Evolutionary conservation across 2,329 filamentous ascomycete genomes (phyloP), one percentile per base, ranked within the genome.

Genomic region (Chalaropsis ovoidea): DNA sequence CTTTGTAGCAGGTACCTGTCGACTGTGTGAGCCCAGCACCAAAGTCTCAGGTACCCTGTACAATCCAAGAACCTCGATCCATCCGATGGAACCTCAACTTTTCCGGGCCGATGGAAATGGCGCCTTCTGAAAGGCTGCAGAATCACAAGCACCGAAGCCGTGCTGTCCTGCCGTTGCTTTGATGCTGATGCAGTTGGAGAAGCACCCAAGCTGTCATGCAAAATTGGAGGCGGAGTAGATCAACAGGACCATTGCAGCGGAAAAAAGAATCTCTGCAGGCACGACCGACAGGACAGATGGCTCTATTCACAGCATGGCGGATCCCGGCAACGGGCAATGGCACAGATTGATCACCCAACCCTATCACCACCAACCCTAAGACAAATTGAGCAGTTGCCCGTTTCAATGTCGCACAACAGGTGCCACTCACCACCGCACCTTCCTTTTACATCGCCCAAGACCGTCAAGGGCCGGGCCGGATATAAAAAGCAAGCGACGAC

Each of bases 41-140:
- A 1, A 35, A 56, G 52, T 11, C 52, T 31, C 52, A 56, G 27
- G 52, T 56, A 56, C 52, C 17, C 52, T 56, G 52, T 56, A 56
- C 52, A 49, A 49, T 22, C 17, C 11, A 56, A 27, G 27, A 35
- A 35, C 13, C n/a, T n/a, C n/a, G n/a, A n/a, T n/a, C 24, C 5
- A 27, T 15, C 22, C 17, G 10, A 56, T 56, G 52, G 24, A 56
- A 56, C 52, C 52, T 31, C 52, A 56, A 15, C 13, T 31, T 27
- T 31, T n/a, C 52, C 52, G 52, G 52, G 52, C 52, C 52, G 52
- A 56, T 31, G 52, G 52, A 56, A n/a, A 43, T 43, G 42, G 42
- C n/a, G n/a, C n/a, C 42, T 13, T n/a, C 17, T 13, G 13, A 43
- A 27, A 31, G 24, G 52, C 52, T 56, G 24, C 52, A 56, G 10